Base-by-base conservation (phyloP, 2,329 filamentous ascomycete species). In the Aspergillus latus region DNA sequence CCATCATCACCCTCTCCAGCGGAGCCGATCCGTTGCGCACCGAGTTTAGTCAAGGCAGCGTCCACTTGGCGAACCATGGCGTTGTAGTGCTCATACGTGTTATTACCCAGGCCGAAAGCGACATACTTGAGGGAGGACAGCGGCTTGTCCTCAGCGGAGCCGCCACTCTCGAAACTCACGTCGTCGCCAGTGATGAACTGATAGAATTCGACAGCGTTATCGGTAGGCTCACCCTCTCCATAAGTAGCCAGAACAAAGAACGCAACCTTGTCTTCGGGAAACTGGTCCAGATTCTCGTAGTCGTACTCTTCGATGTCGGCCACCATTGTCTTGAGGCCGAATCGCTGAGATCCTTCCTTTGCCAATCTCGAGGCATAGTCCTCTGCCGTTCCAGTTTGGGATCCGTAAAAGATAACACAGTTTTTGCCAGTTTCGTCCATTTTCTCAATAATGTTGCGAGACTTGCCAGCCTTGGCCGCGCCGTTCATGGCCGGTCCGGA, bases 61-160 rank as follows among this genome's bases (percentile, higher is more conserved):
- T 94, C 86, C 56, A 97, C 88, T 62, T 93, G 90, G 73, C 93
- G 91, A 59, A 99, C 92, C 91, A 99, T 96, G 51, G 89, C 89
- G 80, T 99, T 99, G 83, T 97, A 99, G 81, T 99, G 94, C 73
- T 99, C 94, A 73, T 99, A 99, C 29, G 94, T 97, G 81, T 97
- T 99, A 82, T 99, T 99, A 64, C 94, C 94, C 39, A 99, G 86
- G 69, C 94, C 94, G 68, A 99, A 99, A 56, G 92, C 84, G 69
- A 99, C 92, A 71, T 92, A 99, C 74, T 92, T 93, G 71, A 99
- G 84, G 68, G 90, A 92, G 50, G 78, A 81, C 53, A 99, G 84
- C 49, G 93, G 84, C 60, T 88, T 83, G 21, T 93, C 88, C 45
- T 84, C 83, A 13, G 74, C 73, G 44, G 74, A 70, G 53, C 74